Percentiles rank a stretch among this genome's conserved stretches.
These are phyloP conservation scores for Exutisphaerella laricina DNA, from an alignment of 2,329 filamentous ascomycete genomes.

Conservation along the genomic window DNA sequence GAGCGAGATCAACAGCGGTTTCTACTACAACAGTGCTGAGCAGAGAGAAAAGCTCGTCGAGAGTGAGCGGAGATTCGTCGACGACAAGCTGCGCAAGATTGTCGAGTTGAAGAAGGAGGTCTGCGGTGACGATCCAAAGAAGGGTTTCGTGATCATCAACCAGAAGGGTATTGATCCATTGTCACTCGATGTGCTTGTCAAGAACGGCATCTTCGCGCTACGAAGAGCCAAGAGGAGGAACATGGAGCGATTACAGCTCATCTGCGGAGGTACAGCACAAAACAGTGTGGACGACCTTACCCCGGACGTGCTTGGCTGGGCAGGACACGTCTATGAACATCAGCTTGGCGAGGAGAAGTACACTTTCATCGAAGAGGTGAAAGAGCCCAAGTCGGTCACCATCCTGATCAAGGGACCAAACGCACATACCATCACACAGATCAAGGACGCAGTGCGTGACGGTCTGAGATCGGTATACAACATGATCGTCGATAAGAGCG, in stretches of 20 bases:
- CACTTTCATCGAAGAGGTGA: constrained; percentile 97
- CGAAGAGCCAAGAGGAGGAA: constrained; percentile 95
- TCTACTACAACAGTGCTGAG: constrained; percentile 96
- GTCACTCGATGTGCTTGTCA: constrained; percentile 90
- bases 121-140: constrained; percentile 86
- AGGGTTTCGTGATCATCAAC: constrained; percentile 97
- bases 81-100: constrained; percentile 69
- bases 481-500: constrained; percentile 96
- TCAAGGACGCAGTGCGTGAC: constrained; percentile 93
- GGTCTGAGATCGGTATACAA: constrained; percentile 96
- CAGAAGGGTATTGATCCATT: constrained; percentile 98
- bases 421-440: constrained; percentile 90
- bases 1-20: constrained; percentile 97
- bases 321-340: constrained; percentile 94
- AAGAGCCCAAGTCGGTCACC: constrained; percentile 96
- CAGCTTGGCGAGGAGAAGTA: constrained; percentile 98
- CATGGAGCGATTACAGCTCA: constrained; percentile 95
- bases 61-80: constrained; percentile 91
- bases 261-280: constrained; percentile 85
- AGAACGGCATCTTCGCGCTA: constrained; percentile 95
- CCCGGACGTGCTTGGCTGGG: constrained; percentile 88
- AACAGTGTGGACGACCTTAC: constrained; percentile 94
- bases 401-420: constrained; percentile 98
- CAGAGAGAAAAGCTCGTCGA: constrained; percentile 98
- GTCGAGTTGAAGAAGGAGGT: constrained; percentile 75